Evolutionary conservation across 108 stramenopile genomes (phyloP).

Genomic region (Stephanodiscus minutulus): DNA sequence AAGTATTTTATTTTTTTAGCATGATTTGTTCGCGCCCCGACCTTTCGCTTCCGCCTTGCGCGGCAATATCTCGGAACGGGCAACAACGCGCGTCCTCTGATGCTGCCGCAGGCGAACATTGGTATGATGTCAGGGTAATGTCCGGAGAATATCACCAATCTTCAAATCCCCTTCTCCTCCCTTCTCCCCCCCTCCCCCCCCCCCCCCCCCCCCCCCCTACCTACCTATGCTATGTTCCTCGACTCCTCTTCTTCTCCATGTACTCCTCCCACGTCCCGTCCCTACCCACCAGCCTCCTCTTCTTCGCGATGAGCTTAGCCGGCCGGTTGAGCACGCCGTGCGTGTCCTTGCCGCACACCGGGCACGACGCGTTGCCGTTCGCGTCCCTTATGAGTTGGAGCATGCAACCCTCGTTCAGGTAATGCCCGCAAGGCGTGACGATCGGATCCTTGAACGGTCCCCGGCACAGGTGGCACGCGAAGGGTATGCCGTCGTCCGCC

Average conservation of each 20-base stretch:
- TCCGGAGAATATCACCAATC: no score
- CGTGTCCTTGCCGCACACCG: conserved; percentile 91
- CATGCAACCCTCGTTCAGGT: conserved; percentile 92
- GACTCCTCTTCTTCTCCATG: not conserved
- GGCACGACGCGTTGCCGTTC: conserved; percentile 54
- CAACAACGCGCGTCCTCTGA: no score
- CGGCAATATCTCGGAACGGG: no score
- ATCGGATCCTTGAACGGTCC: conserved; percentile 90
- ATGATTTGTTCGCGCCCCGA: no score
- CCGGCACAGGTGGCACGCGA: conserved; percentile 94
- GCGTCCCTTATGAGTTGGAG: conserved; percentile 52
- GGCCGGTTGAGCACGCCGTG: conserved; percentile 87
- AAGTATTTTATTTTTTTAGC: no score
- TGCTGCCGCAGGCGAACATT: no score
- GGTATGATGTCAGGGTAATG: no score
- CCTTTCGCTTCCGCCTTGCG: no score
- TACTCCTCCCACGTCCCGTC: conserved; percentile 56
- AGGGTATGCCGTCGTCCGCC: conserved; percentile 87
- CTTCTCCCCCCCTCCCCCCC: no score
- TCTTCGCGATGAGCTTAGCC: conserved; percentile 73
- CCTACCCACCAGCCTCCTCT: conserved; percentile 62
- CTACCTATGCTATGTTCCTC: no score
- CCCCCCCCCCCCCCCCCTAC: no score
- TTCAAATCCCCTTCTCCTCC: no score
- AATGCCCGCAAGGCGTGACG: conserved; percentile 92